These are phyloP conservation scores for Melaleuca quinquenervia DNA, from an alignment of 345 rosid species.

Conservation along the genomic window DNA sequence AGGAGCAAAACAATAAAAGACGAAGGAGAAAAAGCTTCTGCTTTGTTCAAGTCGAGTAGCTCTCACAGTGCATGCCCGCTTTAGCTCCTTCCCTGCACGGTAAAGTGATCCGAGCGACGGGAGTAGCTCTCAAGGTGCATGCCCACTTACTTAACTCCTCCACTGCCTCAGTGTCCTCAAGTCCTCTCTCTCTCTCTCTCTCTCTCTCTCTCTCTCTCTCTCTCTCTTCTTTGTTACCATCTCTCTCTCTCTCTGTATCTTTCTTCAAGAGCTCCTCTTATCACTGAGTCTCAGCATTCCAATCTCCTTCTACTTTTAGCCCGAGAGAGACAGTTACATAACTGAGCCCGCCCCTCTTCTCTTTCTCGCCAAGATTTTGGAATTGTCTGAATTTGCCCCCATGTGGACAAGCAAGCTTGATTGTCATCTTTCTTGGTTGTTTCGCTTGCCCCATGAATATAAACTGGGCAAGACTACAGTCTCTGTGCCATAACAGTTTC, in stretches of 20 bases:
- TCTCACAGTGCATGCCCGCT: neutral
- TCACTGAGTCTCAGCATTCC: neutral
- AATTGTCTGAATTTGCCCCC: neutral
- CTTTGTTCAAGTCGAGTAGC: neutral
- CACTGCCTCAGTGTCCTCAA: neutral
- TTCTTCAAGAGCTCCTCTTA: neutral
- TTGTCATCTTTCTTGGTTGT: neutral
- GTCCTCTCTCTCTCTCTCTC: neutral
- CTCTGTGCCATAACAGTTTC: neutral
- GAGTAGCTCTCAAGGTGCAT: neutral
- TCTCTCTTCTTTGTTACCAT: neutral
- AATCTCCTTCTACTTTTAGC: neutral
- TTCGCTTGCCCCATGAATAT: neutral
- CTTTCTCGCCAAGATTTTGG: neutral
- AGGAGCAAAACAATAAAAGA: neutral
- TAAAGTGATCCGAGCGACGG: too few species aligned
- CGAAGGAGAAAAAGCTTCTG: neutral
- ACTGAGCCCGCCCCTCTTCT: neutral
- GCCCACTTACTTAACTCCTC: neutral
- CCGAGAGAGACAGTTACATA: neutral
- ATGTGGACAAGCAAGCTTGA: neutral
- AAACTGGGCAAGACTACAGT: neutral
- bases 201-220: neutral
- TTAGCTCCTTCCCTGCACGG: too few species aligned
- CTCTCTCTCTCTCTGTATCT: neutral